Evolutionary conservation across 2,329 filamentous ascomycete genomes (phyloP), one percentile per base, ranked within the genome.

Genomic region (Akanthomyces lecanii): DNA sequence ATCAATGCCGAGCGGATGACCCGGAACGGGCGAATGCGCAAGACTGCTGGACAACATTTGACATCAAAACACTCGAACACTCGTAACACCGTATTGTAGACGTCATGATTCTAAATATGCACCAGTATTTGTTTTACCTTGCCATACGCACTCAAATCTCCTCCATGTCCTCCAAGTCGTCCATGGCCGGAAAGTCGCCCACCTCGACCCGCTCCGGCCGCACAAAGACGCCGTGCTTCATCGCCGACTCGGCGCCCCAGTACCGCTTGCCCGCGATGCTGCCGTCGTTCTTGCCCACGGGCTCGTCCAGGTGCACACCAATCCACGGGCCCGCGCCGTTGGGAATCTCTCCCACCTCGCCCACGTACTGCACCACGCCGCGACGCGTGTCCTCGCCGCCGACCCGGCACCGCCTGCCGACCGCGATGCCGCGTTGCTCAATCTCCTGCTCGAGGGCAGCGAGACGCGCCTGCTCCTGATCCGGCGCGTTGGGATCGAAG

Each of bases 401-500:
- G 23, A 90, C 81, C 60, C 87, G 80, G 75, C 88, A 90, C 66
- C 88, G 78, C 74, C 79, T 83, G 45, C 86, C 87, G 12, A 84
- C 80, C 59, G 76, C 78, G 67, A 90, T 89, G 77, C 89, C 87
- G 74, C 88, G 85, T 62, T 84, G 82, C 66, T 83, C 79, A 67
- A 97, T 81, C 71, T 96, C 91, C 62, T 85, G 84, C 67, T 87
- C 82, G 48, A 88, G 82, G 45, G 88, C 87, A 18, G 84, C 82
- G 63, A 90, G 79, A 73, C 90, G 90, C 66, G 90, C 84, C 72
- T 91, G 82, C 73, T 92, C 88, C 25, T 89, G 84, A 65, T 82
- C 85, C 21, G 90, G 87, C 8, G 92, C 91, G 69, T 89, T 82
- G 14, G 95, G 95, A 73, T 98, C 92, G 77, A 99, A 99, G 42